A percentile compares a stretch with the other conserved stretches of the same genome.
Conservation (phyloP, 2,329 filamentous ascomycete species). For the Zopfia rhizophila region DNA sequence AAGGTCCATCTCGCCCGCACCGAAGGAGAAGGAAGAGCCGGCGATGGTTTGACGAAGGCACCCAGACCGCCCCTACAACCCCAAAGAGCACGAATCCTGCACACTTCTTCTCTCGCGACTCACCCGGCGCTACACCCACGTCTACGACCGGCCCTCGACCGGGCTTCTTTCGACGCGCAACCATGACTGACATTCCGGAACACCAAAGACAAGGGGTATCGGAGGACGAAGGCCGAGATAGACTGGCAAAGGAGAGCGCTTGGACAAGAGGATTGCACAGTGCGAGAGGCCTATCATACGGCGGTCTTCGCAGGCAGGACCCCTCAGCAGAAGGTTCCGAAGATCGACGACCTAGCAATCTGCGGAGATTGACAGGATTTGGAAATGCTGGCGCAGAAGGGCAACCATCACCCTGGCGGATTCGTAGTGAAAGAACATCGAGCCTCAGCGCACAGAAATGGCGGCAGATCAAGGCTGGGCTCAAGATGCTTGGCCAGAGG, state of each 20-base stretch:
- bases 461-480: slow-evolving; percentile 89
- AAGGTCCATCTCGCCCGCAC: slow-evolving; percentile 58
- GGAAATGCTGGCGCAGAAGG: slow-evolving; percentile 47
- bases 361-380: slow-evolving; percentile 60
- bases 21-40: slow-evolving; percentile 71
- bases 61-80: slow-evolving; percentile 74
- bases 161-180: slow-evolving; percentile 65
- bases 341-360: slow-evolving; percentile 54
- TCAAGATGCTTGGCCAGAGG: slow-evolving; percentile 79
- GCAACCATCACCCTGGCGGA: slow-evolving; percentile 55
- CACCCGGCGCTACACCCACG: slow-evolving; percentile 45
- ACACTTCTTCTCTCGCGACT: slow-evolving; percentile 60
- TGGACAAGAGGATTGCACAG: slow-evolving; percentile 60
- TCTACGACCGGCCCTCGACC: slow-evolving; percentile 35
- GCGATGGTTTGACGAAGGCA: slow-evolving; percentile 66
- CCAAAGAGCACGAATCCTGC: slow-evolving; percentile 64
- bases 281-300: slow-evolving; percentile 60
- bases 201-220: slow-evolving; percentile 59
- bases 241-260: slow-evolving; percentile 56
- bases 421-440: slow-evolving; percentile 58
- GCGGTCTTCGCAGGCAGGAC: slow-evolving; percentile 48
- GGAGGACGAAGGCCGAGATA: slow-evolving; percentile 62
- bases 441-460: slow-evolving; percentile 78
- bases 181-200: slow-evolving; percentile 60
- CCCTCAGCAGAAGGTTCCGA: slow-evolving; percentile 45